A percentile compares a stretch with the other conserved stretches of the same genome.
These are phyloP conservation scores for Ogataea chonburiensis DNA, from an alignment of 805 yeast genomes.

Conservation along the genomic window DNA sequence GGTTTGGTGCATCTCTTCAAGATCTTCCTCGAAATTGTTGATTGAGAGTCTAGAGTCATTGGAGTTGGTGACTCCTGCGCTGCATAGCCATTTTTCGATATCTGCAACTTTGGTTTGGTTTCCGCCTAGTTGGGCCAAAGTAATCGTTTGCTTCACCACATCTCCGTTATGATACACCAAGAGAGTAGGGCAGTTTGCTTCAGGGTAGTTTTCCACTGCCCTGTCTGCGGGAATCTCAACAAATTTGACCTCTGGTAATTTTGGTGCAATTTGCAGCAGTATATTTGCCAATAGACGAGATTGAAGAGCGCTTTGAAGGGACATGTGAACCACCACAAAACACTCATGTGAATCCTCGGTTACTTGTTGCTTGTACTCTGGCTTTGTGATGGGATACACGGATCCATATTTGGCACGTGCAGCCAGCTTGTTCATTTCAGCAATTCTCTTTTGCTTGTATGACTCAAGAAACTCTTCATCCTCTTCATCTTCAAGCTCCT, in stretches of 20 bases:
- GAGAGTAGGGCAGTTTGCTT: constrained; percentile 85
- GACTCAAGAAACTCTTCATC: constrained; percentile 83
- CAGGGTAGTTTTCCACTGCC: constrained; percentile 92
- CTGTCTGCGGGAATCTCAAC: constrained; percentile 89
- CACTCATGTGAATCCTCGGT: constrained; percentile 71
- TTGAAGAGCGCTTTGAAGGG: constrained; percentile 66
- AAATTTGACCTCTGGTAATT: constrained; percentile 80
- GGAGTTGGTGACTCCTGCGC: constrained; percentile 60
- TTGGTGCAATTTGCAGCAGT: constrained; percentile 56
- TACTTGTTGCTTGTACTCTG: constrained; percentile 83
- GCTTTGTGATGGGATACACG: constrained; percentile 76
- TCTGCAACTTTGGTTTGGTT: constrained; percentile 68
- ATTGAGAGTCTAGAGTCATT: constrained; percentile 64
- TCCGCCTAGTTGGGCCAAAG: constrained; percentile 82
- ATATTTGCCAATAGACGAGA: constrained; percentile 66
- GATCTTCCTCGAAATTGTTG: constrained; percentile 54
- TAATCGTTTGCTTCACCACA: constrained; percentile 77
- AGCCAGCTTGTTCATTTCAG: constrained; percentile 64
- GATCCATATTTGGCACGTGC: constrained; percentile 63
- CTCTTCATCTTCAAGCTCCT: constrained; percentile 87
- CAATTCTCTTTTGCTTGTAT: constrained; percentile 74
- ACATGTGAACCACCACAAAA: constrained; percentile 75
- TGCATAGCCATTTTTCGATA: constrained; percentile 69
- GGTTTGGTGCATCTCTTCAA: constrained; percentile 50
- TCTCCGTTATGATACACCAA: constrained; percentile 76